Evolutionary conservation across 805 yeast genomes (phyloP).

Genomic region (Lipomyces yamanashiensis): DNA sequence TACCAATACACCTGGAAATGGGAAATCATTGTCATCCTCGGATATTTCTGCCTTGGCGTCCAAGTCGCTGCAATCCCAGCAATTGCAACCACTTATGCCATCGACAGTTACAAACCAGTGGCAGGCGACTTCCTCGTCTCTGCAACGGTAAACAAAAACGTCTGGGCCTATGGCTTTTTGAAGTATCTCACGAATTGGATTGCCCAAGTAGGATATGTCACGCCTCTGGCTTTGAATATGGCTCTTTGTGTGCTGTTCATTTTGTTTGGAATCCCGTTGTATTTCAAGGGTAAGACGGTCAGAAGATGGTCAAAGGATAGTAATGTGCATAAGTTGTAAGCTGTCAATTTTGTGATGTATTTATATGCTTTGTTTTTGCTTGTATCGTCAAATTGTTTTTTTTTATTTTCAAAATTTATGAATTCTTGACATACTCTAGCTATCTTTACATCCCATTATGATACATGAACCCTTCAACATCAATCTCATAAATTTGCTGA

Average conservation of each 20-base stretch:
- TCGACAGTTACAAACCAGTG: conserved; percentile 11
- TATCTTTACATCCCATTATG: too few relatives aligned
- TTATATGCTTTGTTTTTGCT: not conserved
- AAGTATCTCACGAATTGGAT: conserved; percentile 4
- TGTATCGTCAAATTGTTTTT: not conserved
- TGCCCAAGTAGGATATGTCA: not conserved
- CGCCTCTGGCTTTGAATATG: not conserved
- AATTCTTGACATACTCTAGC: too few relatives aligned
- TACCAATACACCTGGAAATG: conserved; percentile 2
- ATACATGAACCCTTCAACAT: too few relatives aligned
- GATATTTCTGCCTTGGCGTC: not conserved
- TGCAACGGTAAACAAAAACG: conserved; percentile 7
- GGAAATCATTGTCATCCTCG: conserved; percentile 8
- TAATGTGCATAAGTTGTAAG: not conserved
- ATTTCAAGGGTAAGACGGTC: conserved; percentile 2
- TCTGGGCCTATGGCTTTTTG: conserved; percentile 10
- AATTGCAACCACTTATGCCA: conserved; percentile 6
- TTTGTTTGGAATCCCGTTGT: not conserved
- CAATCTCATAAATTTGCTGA: too few relatives aligned
- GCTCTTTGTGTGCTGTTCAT: not conserved
- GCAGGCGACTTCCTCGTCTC: conserved; percentile 6
- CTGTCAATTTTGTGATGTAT: not conserved
- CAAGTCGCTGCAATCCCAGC: conserved; percentile 10
- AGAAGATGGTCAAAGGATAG: conserved; percentile 9
- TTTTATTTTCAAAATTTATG: not conserved